phyloP scores from a whole-genome alignment of 1,284 basidiomycete genomes.

The Coniferiporia sulphurascens region DNA sequence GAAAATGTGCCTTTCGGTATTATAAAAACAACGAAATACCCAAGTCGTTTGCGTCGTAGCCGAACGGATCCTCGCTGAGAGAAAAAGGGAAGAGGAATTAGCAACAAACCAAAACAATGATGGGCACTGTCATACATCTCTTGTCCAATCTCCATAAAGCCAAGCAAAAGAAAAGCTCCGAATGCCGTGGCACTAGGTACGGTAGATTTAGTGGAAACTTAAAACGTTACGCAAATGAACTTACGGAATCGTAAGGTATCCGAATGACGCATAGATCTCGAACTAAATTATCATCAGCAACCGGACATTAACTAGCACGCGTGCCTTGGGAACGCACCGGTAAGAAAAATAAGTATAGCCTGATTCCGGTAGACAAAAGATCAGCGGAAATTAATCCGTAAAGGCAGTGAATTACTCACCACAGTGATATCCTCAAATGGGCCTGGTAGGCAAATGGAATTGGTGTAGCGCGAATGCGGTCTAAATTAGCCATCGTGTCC shows the following conservation, averaged over 20 bases:
- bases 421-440: slow-evolving; percentile 59
- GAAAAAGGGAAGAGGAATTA: slow-evolving; percentile 7
- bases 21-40: slow-evolving; percentile 30
- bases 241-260: slow-evolving; percentile 51
- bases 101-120: not conserved
- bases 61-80: slow-evolving; percentile 60
- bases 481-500: slow-evolving; percentile 55
- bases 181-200: slow-evolving; percentile 45
- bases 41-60: slow-evolving; percentile 64
- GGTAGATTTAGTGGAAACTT: not conserved
- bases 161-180: slow-evolving; percentile 55
- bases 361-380: slow-evolving; percentile 20
- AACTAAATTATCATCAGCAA: slow-evolving; percentile 33
- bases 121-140: slow-evolving; percentile 47
- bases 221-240: slow-evolving; percentile 9
- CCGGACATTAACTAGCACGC: not conserved
- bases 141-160: slow-evolving; percentile 68
- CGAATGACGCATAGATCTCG: slow-evolving; percentile 51
- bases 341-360: slow-evolving; percentile 63
- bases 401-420: slow-evolving; percentile 33
- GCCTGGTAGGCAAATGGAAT: slow-evolving; percentile 68
- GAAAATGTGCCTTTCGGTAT: not conserved
- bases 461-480: slow-evolving; percentile 57
- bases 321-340: slow-evolving; percentile 38
- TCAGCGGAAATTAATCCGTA: not conserved